Base-by-base conservation (phyloP, 1,284 basidiomycete species). In the Macrocystidia cucumis region DNA sequence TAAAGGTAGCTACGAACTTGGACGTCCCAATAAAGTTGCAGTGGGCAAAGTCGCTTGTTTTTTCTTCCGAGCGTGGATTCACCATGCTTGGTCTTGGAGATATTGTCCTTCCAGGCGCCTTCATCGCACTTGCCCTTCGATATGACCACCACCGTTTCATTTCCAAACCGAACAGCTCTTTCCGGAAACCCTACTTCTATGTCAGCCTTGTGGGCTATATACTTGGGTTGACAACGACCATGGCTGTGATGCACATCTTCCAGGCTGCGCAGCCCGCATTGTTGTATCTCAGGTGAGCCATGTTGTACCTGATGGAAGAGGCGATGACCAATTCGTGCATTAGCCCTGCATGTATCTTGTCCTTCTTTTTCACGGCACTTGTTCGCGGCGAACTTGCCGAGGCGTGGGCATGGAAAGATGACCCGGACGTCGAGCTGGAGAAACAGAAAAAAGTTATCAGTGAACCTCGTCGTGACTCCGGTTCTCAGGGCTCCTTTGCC, bases 21-120 rank as follows among this genome's bases (percentile, higher is more conserved):
- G 92, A 98, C 48, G 79, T 85, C n/a, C 95, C 95, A 9, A 96
- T 95, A 62, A 95, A 95, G 60, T 63, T 95, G 23, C 65, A 92
- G 24, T 92, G 86, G 72, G 82, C 90, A 0, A 90, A 88, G 49
- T 80, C 81, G 1, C 44, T 78, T 38, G 50, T 49, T n/a, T 75
- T 83, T 44, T 65, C 67, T 19, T 57, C 62, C 28, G 61, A 60
- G 26, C 59, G 70, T 32, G 88, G 90, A 7, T 89, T 80, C 56
- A 87, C 91, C 24, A 87, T 98, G 80, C 79, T 98, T 17, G 95
- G 95, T 4, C 68, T 98, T 2, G 91, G 95, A 19, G 90, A 92
- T 54, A 78, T 95, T 38, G 89, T 95, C 16, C 72, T 92, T 24
- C 90, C 91, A 0, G 92, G 92, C n/a, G 72, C 85, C 39, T 89